Base-by-base conservation (phyloP, 768 basidiomycete species). In the Leccinum aurantiacum region DNA sequence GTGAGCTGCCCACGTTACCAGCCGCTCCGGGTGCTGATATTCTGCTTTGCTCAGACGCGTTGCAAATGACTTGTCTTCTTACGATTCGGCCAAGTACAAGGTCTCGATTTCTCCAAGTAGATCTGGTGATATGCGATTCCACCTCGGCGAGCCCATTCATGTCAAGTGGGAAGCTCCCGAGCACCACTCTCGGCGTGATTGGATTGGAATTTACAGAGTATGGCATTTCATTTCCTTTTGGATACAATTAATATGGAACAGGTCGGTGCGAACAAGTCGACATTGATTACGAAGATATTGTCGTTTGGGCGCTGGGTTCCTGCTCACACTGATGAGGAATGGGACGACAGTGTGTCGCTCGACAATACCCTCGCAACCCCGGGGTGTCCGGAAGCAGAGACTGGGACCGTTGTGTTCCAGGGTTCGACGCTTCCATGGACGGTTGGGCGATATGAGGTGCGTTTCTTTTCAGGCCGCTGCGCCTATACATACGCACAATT, bases 291-390 rank as follows among this genome's bases (percentile, higher is more conserved):
- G 7, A 86, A 87, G 60, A 89, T 89, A 4, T 87, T 90, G 5
- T 92, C 91, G 2, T 76, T 90, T 67, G 96, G 96, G 31, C 86
- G 90, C 81, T 99, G 97, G 97, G 80, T 90, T 31, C 95, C 95
- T 37, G 89, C 98, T 25, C 88, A 93, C 38, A 41, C 38, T 64
- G 84, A 87, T 59, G 89, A 94, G 63, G 95, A 96, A 71, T 98
- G 93, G 91, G 90, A 96, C 60, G 96, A 94, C 1, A 89, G 96
- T 71, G 76, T 84, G 22, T 90, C 89, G 25, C 67, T 88, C 54
- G 80, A 81, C 9, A 67, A 81, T 17, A 66, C 74, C 25, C 71
- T 77, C 52, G 69, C 77, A 10, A 69, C 56, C 35, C 66, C 65
- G n/a, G 69, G 76, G 14, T 71, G 73, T 11, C 69, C 70, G 11